These are phyloP conservation scores for Fagus crenata DNA, from an alignment of 306 rosid genomes.

Conservation along the genomic window DNA sequence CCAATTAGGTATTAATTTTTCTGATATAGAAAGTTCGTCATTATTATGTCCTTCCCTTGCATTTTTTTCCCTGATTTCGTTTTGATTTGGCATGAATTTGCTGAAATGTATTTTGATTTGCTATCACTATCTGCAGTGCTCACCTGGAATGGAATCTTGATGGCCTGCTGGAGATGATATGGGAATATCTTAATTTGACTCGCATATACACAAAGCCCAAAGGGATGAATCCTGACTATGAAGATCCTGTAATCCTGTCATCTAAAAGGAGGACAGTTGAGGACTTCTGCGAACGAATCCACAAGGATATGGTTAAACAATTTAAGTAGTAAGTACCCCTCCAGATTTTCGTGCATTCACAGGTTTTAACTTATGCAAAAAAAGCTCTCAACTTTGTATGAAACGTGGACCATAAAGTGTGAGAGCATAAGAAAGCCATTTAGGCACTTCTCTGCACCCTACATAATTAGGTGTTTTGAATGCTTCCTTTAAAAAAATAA, in stretches of 20 bases:
- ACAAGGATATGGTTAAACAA: slow-evolving; percentile 92
- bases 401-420: not conserved
- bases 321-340: slow-evolving; percentile 76
- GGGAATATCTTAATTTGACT: slow-evolving; percentile 91
- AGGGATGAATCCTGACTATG: slow-evolving; percentile 99
- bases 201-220: slow-evolving; percentile 96
- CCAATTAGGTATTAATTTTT: slow-evolving; percentile 70
- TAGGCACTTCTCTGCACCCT: not conserved
- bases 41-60: not conserved
- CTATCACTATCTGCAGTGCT: slow-evolving; percentile 60
- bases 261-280: slow-evolving; percentile 85
- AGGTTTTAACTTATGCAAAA: slow-evolving; percentile 4
- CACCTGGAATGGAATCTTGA: slow-evolving; percentile 99
- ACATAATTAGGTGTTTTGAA: not conserved
- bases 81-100: not conserved
- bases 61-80: not conserved
- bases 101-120: slow-evolving; percentile 8
- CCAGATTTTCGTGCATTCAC: slow-evolving; percentile 8
- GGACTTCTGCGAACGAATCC: slow-evolving; percentile 88
- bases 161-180: slow-evolving; percentile 87
- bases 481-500: not conserved
- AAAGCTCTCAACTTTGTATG: not conserved
- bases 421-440: not conserved
- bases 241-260: slow-evolving; percentile 95
- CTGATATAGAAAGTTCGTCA: not conserved